Percentiles rank a stretch among this genome's conserved stretches.
Conservation (phyloP, 2,329 filamentous ascomycete species). For the Colletotrichum tamarilloi region DNA sequence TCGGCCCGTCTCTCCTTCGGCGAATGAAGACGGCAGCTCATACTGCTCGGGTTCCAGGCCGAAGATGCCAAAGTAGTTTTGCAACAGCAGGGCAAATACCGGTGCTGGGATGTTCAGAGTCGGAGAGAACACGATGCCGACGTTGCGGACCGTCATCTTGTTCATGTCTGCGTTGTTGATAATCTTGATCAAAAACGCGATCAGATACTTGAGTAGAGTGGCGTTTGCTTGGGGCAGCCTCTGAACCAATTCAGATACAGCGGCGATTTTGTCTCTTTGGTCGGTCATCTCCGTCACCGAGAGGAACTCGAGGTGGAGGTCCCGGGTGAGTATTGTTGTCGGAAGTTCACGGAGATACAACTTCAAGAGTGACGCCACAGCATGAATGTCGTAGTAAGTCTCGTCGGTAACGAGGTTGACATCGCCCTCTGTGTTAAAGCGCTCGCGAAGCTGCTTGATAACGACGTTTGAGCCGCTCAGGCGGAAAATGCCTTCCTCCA, state of each 20-base stretch:
- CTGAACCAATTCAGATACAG: constrained; percentile 82
- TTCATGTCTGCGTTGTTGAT: constrained; percentile 91
- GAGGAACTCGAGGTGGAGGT: constrained; percentile 90
- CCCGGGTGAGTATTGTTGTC: constrained; percentile 88
- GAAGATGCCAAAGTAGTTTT: constrained; percentile 90
- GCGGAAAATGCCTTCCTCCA: constrained; percentile 95
- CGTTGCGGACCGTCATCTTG: constrained; percentile 98
- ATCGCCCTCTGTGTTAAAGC: constrained; percentile 94
- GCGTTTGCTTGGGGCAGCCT: constrained; percentile 84
- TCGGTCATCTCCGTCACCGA: constrained; percentile 83
- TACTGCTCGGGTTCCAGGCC: constrained; percentile 75
- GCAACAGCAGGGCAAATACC: constrained; percentile 92
- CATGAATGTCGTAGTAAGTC: constrained; percentile 94
- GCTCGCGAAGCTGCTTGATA: constrained; percentile 89
- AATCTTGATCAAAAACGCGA: constrained; percentile 89
- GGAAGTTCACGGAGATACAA: constrained; percentile 93
- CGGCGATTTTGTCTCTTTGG: constrained; percentile 79
- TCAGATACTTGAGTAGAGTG: constrained; percentile 84
- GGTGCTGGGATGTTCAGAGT: constrained; percentile 96
- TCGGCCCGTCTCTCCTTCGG: constrained; percentile 42
- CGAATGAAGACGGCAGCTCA: constrained; percentile 61
- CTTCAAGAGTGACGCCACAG: constrained; percentile 93
- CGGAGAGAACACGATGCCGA: constrained; percentile 97
- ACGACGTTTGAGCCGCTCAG: constrained; percentile 96
- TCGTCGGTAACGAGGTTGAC: constrained; percentile 86